Percentiles rank a stretch among this genome's conserved stretches.
phyloP scores from a whole-genome alignment of 306 rosid species.

The Ziziphus jujuba region DNA sequence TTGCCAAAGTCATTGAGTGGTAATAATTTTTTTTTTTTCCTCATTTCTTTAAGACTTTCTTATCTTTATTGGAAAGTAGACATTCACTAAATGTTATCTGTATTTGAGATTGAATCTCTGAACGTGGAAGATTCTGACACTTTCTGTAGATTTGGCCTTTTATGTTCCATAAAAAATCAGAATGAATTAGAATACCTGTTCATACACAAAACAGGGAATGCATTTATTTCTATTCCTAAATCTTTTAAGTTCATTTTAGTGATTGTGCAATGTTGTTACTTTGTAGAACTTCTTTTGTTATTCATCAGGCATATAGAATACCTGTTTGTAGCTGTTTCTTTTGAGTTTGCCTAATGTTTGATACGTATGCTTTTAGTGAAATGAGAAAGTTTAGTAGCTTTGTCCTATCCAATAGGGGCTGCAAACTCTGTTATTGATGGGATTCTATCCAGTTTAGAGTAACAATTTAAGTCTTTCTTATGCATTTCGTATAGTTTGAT shows the following conservation, averaged over 20 bases:
- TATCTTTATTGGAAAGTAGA: too few species aligned
- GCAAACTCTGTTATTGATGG: neutral
- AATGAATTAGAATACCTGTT: neutral
- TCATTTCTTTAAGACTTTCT: too few species aligned
- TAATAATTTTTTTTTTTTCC: slow-evolving; percentile 7
- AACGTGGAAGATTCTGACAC: neutral
- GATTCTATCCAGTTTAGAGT: neutral
- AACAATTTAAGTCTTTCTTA: neutral
- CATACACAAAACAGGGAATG: too few species aligned
- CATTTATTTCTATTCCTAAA: too few species aligned
- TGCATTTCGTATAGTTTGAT: neutral
- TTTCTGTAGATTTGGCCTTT: neutral
- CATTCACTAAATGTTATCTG: slow-evolving; percentile 3
- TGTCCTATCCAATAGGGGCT: neutral
- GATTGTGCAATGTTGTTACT: too few species aligned
- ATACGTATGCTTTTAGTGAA: too few species aligned
- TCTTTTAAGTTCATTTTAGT: too few species aligned
- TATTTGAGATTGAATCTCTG: slow-evolving; percentile 7
- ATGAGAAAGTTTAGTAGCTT: neutral
- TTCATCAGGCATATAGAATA: too few species aligned
- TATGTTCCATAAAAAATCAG: neutral
- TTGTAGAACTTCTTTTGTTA: too few species aligned
- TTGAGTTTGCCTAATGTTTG: neutral
- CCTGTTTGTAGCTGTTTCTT: too few species aligned
- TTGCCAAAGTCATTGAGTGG: slow-evolving; percentile 85